Conservation (phyloP, 2,329 filamentous ascomycete species). For the Fusarium sterilihyphosum region DNA sequence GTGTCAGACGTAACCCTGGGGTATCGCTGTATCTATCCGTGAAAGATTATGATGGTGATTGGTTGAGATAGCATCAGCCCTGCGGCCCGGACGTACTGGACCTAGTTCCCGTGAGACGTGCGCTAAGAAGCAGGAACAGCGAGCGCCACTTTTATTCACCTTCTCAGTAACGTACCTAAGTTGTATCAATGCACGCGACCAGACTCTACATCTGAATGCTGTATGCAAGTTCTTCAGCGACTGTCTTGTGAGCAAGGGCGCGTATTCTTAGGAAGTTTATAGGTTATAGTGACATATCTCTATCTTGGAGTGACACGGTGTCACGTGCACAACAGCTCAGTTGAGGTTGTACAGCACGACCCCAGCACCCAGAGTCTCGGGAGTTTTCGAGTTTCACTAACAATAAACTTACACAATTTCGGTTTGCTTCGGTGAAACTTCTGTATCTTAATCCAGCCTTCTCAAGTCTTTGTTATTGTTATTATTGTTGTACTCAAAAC, state of each 20-base stretch:
- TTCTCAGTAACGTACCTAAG: neutral
- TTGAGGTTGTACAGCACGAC: neutral
- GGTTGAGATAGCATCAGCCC: conserved; percentile 6
- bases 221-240: too few relatives aligned
- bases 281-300: neutral
- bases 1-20: neutral
- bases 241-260: neutral
- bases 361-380: neutral
- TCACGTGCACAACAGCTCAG: neutral
- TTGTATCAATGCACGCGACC: neutral
- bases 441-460: too few relatives aligned
- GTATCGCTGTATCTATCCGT: neutral
- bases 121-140: conserved; percentile 31
- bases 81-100: conserved; percentile 5
- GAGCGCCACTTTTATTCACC: conserved; percentile 3
- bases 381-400: neutral
- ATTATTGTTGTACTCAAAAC: neutral
- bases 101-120: conserved; percentile 16
- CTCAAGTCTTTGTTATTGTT: neutral
- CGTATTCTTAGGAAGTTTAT: too few relatives aligned
- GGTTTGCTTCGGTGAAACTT: neutral
- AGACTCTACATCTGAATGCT: neutral
- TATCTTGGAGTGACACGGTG: neutral
- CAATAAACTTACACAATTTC: neutral
- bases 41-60: conserved; percentile 9